A percentile compares a stretch with the other conserved stretches of the same genome.
phyloP scores from a whole-genome alignment of 345 rosid genomes.

The Populus ilicifolia region DNA sequence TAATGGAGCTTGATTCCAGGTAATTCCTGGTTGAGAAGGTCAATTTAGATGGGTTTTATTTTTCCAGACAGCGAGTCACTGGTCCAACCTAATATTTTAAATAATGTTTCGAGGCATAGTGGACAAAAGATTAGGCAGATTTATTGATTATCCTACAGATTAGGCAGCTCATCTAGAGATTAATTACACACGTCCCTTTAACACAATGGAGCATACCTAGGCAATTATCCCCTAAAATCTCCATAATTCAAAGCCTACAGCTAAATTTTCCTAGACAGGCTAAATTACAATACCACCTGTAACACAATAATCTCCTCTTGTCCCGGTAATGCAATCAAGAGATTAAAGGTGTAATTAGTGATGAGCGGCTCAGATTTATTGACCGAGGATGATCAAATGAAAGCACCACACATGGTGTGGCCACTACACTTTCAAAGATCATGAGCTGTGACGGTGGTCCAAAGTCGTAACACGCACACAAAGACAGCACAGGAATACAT shows the following conservation, averaged over 20 bases:
- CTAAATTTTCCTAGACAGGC: not conserved
- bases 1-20: no score
- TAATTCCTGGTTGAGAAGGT: no score
- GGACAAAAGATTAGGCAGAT: not conserved
- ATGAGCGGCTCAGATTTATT: slow-evolving; percentile 14
- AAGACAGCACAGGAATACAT: not conserved
- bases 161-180: not conserved
- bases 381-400: not conserved
- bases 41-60: no score
- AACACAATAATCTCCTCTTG: not conserved
- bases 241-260: not conserved
- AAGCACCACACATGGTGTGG: slow-evolving; percentile 8
- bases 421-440: not conserved
- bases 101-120: not conserved
- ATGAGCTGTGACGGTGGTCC: slow-evolving; percentile 64
- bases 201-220: not conserved
- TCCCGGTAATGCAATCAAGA: no score
- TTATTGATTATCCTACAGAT: not conserved
- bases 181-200: not conserved
- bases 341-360: not conserved
- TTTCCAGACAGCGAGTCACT: no score
- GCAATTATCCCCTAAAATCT: not conserved
- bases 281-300: not conserved
- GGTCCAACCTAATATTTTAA: no score
- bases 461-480: slow-evolving; percentile 23